Evolutionary conservation across 768 basidiomycete species (phyloP).

Genomic region (Lepiota venenata): DNA sequence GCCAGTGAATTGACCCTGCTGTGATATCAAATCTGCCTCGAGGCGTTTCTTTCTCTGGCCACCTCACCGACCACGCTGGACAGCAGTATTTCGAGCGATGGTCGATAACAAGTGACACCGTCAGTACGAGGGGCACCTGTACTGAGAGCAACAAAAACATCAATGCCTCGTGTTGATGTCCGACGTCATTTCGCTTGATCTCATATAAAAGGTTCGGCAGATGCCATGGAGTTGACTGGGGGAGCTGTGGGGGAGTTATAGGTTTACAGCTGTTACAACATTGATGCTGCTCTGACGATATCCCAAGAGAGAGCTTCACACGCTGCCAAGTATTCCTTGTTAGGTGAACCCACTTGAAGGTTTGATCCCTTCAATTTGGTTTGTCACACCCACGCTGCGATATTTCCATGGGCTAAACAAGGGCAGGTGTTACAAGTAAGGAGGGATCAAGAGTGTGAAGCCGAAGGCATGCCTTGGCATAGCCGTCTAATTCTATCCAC

Average conservation of each 20-base stretch:
- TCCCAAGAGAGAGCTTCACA: too few species aligned
- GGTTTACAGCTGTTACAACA: neutral
- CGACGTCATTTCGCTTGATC: neutral
- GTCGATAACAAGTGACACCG: too few species aligned
- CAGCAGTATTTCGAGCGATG: neutral
- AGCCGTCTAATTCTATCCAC: neutral
- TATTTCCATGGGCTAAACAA: neutral
- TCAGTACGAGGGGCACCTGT: neutral
- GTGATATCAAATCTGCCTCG: constrained; percentile 9
- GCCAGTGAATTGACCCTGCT: neutral
- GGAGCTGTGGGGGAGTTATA: neutral
- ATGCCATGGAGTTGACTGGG: neutral
- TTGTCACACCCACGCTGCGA: neutral
- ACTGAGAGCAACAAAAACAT: neutral
- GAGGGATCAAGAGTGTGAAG: too few species aligned
- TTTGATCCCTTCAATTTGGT: neutral
- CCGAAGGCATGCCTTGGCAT: neutral
- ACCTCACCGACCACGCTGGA: neutral
- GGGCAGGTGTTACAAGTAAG: neutral
- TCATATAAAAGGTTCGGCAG: neutral
- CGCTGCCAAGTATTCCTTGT: too few species aligned
- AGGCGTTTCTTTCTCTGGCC: constrained; percentile 5
- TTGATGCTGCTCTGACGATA: neutral
- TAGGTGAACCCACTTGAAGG: too few species aligned
- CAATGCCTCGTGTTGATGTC: constrained; percentile 10